Conservation (phyloP, 257 asterid species). For the Nyctanthes arbortristis region DNA sequence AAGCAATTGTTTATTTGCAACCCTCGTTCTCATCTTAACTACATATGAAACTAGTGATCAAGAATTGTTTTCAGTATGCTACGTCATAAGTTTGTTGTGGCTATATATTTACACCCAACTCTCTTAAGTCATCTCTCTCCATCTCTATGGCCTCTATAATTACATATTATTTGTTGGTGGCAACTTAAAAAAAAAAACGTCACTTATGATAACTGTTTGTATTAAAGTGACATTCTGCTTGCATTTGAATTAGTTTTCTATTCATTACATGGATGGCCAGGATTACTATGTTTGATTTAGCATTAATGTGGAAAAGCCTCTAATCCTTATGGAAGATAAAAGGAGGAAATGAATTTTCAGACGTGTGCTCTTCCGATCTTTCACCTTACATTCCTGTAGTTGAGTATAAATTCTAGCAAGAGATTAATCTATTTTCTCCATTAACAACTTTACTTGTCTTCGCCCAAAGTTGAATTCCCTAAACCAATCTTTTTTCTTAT, state of each 20-base stretch:
- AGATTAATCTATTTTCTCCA: slow-evolving; percentile 5
- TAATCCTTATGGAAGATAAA: slow-evolving; percentile 16
- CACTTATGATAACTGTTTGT: background rate
- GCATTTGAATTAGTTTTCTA: slow-evolving; percentile 17
- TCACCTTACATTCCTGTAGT: background rate
- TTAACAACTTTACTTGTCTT: slow-evolving; percentile 7
- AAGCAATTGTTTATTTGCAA: background rate
- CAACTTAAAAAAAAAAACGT: slow-evolving; percentile 13
- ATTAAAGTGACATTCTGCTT: slow-evolving; percentile 10
- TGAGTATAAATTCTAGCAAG: slow-evolving; percentile 9
- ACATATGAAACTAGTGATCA: too few relatives aligned
- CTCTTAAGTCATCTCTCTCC: background rate
- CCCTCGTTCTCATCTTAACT: background rate
- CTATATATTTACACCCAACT: slow-evolving; percentile 5
- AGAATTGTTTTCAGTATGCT: slow-evolving; percentile 4
- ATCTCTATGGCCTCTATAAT: slow-evolving; percentile 8
- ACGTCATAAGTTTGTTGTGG: background rate
- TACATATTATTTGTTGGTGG: background rate
- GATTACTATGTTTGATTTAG: slow-evolving; percentile 15
- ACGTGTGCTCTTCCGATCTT: slow-evolving; percentile 10
- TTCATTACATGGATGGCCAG: background rate
- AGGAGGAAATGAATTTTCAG: background rate
- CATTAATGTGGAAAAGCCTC: slow-evolving; percentile 5
- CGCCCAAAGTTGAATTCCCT: slow-evolving; percentile 2
- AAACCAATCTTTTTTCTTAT: slow-evolving; percentile 19